Evolutionary conservation across 2,329 filamentous ascomycete species (phyloP).

Genomic region (Pseudodiploospora longispora): DNA sequence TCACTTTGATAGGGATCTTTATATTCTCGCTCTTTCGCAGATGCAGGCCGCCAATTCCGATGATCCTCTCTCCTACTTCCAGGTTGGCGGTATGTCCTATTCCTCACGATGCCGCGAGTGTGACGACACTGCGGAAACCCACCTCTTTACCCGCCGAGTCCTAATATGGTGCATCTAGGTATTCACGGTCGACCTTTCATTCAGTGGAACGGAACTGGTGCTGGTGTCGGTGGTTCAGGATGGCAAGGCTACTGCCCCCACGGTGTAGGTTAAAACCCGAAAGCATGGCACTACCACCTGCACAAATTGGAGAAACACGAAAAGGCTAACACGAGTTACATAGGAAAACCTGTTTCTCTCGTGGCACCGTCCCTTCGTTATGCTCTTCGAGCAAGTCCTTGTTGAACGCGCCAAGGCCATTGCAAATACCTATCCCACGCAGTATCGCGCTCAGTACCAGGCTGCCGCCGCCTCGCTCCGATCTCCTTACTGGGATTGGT

Average conservation of each 20-base stretch:
- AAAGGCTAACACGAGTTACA: background rate
- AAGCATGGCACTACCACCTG: too few species aligned
- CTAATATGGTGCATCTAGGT: slow-evolving; percentile 16
- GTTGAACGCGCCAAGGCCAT: slow-evolving; percentile 37
- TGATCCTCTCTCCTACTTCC: slow-evolving; percentile 41
- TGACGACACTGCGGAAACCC: slow-evolving; percentile 4
- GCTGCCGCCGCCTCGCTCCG: slow-evolving; percentile 39
- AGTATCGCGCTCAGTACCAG: slow-evolving; percentile 27
- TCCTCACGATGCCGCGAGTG: background rate
- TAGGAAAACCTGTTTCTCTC: slow-evolving; percentile 42
- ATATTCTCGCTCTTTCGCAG: slow-evolving; percentile 36
- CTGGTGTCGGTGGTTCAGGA: slow-evolving; percentile 13
- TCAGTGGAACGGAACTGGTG: slow-evolving; percentile 34
- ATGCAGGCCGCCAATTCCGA: slow-evolving; percentile 33
- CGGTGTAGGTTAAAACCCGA: slow-evolving; percentile 25
- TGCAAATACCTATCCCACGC: slow-evolving; percentile 33
- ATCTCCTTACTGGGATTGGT: slow-evolving; percentile 50
- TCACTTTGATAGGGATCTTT: slow-evolving; percentile 34
- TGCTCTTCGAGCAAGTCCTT: slow-evolving; percentile 49
- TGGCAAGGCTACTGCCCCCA: slow-evolving; percentile 40
- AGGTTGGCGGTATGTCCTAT: slow-evolving; percentile 33
- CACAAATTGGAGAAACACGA: background rate
- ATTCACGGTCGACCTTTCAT: slow-evolving; percentile 35
- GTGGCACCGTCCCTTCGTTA: slow-evolving; percentile 50
- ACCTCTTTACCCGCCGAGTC: background rate